Evolutionary conservation across 441 rosid species (phyloP), one percentile per base, ranked within the genome.

Genomic region (Kokia cookei): DNA sequence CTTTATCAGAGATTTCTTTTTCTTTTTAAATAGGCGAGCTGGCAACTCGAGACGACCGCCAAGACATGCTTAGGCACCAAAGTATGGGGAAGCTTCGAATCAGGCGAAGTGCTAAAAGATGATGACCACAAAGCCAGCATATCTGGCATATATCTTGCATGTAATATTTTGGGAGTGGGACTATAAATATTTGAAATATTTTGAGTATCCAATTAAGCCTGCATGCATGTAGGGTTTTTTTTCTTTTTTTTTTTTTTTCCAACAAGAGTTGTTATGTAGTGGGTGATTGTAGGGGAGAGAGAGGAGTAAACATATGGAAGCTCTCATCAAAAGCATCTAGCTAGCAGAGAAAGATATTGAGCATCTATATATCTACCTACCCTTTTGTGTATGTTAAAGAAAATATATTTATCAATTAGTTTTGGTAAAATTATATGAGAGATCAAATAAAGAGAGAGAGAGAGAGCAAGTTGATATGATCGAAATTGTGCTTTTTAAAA

Each of bases 31-130:
- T 80, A 84, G 90, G 82, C 82, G 85, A 84, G 79, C 89, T 48
- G 87, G 90, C 65, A 86, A 84, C 79, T 87, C 88, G 4, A 77
- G 63, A 79, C 74, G 83, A 82, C 89, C 88, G 8, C 89, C 94
- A 1, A 89, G 91, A 13, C 68, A 75, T 66, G 80, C 81, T 40
- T 85, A 86, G 81, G 53, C 6, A 58, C 29, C 19, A 24, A 50
- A 61, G 75, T 5, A 45, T 53, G 69, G 71, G 68, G 55, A 80
- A 77, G 72, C 57, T 69, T 57, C 51, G 51, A 64, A 11, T 19
- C 45, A 53, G 59, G 35, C 54, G 69, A 73, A 69, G n/a, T 13
- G 51, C 65, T 29, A 60, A 67, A 57, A 67, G 53, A 60, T 32
- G 58, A 60, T 59, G 70, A 17, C 27, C 29, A 51, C 72, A 32